These are phyloP conservation scores for Lepidopterella palustris DNA, from an alignment of 495 filamentous ascomycete genomes.

Conservation along the genomic window DNA sequence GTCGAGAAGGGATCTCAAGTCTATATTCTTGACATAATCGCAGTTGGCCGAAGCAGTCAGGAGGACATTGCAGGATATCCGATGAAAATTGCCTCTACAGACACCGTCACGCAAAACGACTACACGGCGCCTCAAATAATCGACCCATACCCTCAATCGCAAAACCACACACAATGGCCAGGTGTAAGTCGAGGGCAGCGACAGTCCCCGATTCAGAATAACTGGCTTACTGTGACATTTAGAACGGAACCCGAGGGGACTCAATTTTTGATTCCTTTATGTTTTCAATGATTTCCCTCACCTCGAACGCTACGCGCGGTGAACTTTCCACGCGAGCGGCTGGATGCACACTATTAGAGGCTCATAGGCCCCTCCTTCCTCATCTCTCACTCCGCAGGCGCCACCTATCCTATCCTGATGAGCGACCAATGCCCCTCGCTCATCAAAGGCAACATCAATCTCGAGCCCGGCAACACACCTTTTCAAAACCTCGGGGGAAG, in stretches of 20 bases:
- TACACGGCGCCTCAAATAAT: constrained; percentile 40
- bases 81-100: constrained; percentile 30
- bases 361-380: constrained; percentile 32
- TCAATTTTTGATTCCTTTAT: no score
- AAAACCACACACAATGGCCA: constrained; percentile 47
- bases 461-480: constrained; percentile 15
- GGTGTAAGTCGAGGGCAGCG: constrained; percentile 41
- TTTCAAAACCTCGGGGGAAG: no score
- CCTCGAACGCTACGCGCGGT: constrained; percentile 25
- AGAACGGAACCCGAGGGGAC: no score
- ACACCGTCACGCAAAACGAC: constrained; percentile 35
- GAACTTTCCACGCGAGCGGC: constrained; percentile 30
- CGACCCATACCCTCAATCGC: constrained; percentile 41
- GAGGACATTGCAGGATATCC: constrained; percentile 34
- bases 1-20: constrained; percentile 41
- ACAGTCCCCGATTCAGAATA: no score
- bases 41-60: constrained; percentile 43
- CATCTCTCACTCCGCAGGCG: constrained; percentile 35
- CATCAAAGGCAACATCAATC: constrained; percentile 11
- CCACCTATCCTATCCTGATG: constrained; percentile 31
- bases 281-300: constrained; percentile 42
- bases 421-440: constrained; percentile 30
- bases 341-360: no score
- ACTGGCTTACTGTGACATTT: no score
- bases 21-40: constrained; percentile 44